These are phyloP conservation scores for Sporothrix inflata DNA, from an alignment of 2,329 filamentous ascomycete genomes.

Conservation along the genomic window DNA sequence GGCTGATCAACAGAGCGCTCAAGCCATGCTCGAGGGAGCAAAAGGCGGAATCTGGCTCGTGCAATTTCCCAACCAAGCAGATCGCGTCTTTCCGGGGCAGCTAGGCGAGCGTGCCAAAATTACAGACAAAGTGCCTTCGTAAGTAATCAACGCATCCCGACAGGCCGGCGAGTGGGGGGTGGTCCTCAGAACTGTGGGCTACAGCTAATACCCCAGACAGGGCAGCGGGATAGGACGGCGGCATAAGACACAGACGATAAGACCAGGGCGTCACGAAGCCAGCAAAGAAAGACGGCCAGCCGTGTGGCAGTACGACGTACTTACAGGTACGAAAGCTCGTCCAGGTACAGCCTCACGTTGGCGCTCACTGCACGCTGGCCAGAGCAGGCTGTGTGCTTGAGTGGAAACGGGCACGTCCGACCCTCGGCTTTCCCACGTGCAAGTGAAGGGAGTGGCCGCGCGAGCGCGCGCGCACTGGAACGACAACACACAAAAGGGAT, in stretches of 20 bases:
- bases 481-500: neutral
- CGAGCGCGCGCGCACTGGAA: neutral
- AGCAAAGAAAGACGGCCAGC: neutral
- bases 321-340: neutral
- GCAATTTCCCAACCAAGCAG: conserved; percentile 20
- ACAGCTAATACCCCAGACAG: conserved; percentile 10
- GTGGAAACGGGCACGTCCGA: conserved; percentile 14
- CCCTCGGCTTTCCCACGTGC: conserved; percentile 3
- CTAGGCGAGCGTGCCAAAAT: neutral
- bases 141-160: conserved; percentile 19
- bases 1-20: conserved; percentile 11
- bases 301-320: neutral
- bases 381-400: conserved; percentile 8
- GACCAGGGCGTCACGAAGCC: neutral
- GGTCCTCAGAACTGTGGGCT: neutral
- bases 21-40: neutral
- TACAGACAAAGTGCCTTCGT: neutral
- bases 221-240: neutral
- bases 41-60: neutral
- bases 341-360: neutral
- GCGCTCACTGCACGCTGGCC: neutral
- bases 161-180: conserved; percentile 13
- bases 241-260: neutral
- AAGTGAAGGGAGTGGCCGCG: neutral
- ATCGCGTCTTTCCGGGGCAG: conserved; percentile 2